Evolutionary conservation across 192 early-diverging fungal species (phyloP), one percentile per base, ranked within the genome.

Genomic region (Rhizophlyctis rosea): DNA sequence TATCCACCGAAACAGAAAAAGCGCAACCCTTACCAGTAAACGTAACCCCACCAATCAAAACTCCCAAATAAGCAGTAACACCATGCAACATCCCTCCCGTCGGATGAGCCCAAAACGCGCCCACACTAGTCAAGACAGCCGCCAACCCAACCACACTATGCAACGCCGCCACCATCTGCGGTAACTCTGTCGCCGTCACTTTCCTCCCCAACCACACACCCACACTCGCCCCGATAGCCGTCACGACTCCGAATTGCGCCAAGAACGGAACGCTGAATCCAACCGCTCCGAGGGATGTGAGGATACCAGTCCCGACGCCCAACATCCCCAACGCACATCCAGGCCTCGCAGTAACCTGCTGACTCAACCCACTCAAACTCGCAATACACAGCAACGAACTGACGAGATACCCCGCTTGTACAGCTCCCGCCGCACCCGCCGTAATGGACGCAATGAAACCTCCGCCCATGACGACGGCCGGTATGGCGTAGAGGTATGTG

Each of bases 391-490:
- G 67, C 5, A 73, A 31, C 2, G 71, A 48, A 0, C 60, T 64
- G 14, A 67, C 67, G 18, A 70, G 62, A 36, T 70, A 70, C 3
- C 71, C 71, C 36, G 71, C 71, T 50, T 71, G 71, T 4, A 73
- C 71, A 24, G 71, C 31, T n/a, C 71, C 71, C 3, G 61, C 29
- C 25, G 58, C 54, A 29, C 71, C 71, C 4, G 49, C 30, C 11
- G 50, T 52, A 2, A 50, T 47, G 18, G 65, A 61, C 44, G 29
- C 51, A 0, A 65, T 18, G 47, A 71, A 73, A 11, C 61, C 62
- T 29, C 53, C 47, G 21, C 50, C 71, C 47, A 71, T 71, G 23
- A 72, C 39, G 13, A 47, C 71, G 25, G 71, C 68, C 13, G 71
- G 71, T 9, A 62, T 58, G 23, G 30, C 59, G 48, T 65, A 73